Base-by-base conservation (phyloP, 805 yeast genomes). In the Pichia deserticola region DNA sequence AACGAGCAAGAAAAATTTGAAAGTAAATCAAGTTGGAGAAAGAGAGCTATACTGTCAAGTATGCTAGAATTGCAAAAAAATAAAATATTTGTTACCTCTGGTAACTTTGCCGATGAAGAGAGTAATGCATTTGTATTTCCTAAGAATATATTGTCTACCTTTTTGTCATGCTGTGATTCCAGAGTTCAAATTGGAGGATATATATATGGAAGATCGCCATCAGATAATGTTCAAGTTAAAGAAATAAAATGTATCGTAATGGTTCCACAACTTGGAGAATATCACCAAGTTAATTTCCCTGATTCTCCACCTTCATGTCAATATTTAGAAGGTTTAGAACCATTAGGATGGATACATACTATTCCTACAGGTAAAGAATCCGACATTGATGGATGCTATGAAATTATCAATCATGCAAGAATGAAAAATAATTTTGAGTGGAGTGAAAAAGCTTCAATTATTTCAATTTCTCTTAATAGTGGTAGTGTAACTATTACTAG, bases 331-430 rank as follows among this genome's bases (percentile, higher is more conserved):
- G 85, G 78, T 1, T 64, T 88, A 36, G 90, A 89, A 59, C 77
- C 93, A 5, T 65, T 93, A 15, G 99, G 99, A 1, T 87, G 97
- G 96, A 77, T 93, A n/a, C 97, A 92, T 62, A 87, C 97, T 0
- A 89, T 84, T 63, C 74, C 84, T 1, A 78, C 77, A 20, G 96
- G 86, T 37, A 55, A 75, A 15, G 58, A 61, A 10, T 58, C 49
- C 6, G 76, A 77, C 44, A 71, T 74, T 46, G 75, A 90, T 70
- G 71, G 85, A 6, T 81, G 96, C 0, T 67, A 75, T 36, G 97
- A 92, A 55, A 78, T 88, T 13, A 74, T 85, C 2, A 76, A 80
- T 0, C 85, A 82, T 49, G 70, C 81, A 5, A 66, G 71, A 29
- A 51, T 71, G 34, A 69, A 75, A 20, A 58, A 64, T 3, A 63